Evolutionary conservation across 306 rosid species (phyloP).

Genomic region (Delonix regia): DNA sequence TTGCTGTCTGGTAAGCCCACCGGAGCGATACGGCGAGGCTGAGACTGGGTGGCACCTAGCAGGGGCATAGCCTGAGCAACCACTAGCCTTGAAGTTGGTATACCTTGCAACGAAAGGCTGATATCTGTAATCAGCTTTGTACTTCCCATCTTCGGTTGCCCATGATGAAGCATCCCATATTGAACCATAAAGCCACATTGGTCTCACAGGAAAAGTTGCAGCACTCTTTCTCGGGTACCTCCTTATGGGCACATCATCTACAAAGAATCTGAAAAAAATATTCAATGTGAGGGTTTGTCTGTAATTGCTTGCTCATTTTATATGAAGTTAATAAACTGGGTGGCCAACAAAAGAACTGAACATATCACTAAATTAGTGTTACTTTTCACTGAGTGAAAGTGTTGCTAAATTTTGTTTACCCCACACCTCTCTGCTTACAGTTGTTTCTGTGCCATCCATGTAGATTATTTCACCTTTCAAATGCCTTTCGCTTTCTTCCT

Average conservation of each 20-base stretch:
- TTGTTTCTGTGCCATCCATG: constrained; percentile 37
- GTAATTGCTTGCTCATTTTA: constrained; percentile 12
- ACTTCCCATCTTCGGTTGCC: constrained; percentile 99
- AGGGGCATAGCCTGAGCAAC: constrained; percentile 79
- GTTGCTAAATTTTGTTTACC: constrained; percentile 35
- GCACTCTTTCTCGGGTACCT: constrained; percentile 79
- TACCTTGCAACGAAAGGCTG: constrained; percentile 90
- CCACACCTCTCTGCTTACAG: constrained; percentile 39
- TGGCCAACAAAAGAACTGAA: neutral
- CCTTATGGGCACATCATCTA: constrained; percentile 95
- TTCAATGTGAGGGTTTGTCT: constrained; percentile 4
- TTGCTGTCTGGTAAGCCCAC: constrained; percentile 73
- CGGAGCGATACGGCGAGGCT: constrained; percentile 75
- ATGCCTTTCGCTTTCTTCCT: constrained; percentile 24
- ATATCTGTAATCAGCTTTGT: constrained; percentile 90
- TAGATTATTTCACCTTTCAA: constrained; percentile 32
- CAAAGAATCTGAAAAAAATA: constrained; percentile 67
- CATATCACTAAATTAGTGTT: constrained; percentile 28
- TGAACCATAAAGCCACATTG: constrained; percentile 99
- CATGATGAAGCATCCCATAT: constrained; percentile 99
- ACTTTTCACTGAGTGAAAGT: constrained; percentile 26
- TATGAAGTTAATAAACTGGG: neutral
- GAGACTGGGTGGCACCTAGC: constrained; percentile 75
- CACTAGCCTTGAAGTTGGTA: constrained; percentile 76
- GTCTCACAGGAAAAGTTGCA: constrained; percentile 82